Percentiles rank a stretch among this genome's conserved stretches.
Conservation (phyloP, 805 yeast species). For the Cyberlindnera mycetangii region DNA sequence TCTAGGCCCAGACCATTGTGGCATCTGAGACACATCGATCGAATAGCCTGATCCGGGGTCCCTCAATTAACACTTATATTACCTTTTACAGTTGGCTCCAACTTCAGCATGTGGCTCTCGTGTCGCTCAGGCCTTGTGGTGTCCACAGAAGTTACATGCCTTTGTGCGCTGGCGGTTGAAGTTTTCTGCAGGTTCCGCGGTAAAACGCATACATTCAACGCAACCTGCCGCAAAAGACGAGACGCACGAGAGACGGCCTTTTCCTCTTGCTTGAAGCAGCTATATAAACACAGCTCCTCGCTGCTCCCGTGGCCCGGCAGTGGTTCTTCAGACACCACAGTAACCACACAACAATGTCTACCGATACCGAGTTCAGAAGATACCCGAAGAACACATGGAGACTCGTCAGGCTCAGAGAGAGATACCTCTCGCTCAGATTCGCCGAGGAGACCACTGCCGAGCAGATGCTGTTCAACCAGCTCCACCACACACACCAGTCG, state of each 20-base stretch:
- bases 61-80: too few relatives aligned
- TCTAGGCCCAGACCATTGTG: too few relatives aligned
- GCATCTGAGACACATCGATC: too few relatives aligned
- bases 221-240: constrained; percentile 7
- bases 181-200: constrained; percentile 12
- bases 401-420: constrained; percentile 19
- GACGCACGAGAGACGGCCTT: neutral
- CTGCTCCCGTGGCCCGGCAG: neutral
- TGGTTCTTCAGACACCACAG: neutral
- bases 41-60: too few relatives aligned
- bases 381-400: constrained; percentile 28
- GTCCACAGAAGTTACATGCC: neutral
- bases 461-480: neutral
- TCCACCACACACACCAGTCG: constrained; percentile 3
- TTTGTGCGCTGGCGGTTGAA: constrained; percentile 6
- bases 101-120: too few relatives aligned
- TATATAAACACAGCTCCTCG: neutral
- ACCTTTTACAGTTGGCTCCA: too few relatives aligned
- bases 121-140: too few relatives aligned
- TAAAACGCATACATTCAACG: constrained; percentile 2
- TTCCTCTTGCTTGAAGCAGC: neutral
- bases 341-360: neutral
- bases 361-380: constrained; percentile 17
- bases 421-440: constrained; percentile 16
- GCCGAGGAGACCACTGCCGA: constrained; percentile 10